phyloP scores from a whole-genome alignment of 345 rosid species.

The Pelargonium nanum region DNA sequence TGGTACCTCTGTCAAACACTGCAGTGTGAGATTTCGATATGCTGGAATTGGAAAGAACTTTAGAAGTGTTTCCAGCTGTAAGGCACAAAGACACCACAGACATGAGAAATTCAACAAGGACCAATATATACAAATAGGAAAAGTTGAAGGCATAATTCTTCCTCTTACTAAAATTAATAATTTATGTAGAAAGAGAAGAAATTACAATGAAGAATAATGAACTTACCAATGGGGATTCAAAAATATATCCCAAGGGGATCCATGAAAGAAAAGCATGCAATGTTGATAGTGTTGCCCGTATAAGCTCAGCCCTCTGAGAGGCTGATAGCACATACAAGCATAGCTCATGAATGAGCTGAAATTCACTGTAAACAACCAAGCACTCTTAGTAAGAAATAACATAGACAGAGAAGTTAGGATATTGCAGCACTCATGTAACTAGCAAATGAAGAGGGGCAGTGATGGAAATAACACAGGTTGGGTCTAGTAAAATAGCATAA shows the following conservation, averaged over 20 bases:
- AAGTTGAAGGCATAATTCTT: too few relatives aligned
- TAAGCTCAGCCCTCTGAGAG: slow-evolving; percentile 91
- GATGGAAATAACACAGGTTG: too few relatives aligned
- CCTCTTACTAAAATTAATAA: neutral
- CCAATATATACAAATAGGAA: slow-evolving; percentile 1
- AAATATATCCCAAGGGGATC: slow-evolving; percentile 98
- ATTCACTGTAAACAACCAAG: slow-evolving; percentile 55
- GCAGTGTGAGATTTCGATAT: slow-evolving; percentile 88
- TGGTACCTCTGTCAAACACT: slow-evolving; percentile 88
- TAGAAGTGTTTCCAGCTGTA: slow-evolving; percentile 85
- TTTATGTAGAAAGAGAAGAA: slow-evolving; percentile 1
- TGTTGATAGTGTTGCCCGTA: slow-evolving; percentile 85
- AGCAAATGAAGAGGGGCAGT: neutral
- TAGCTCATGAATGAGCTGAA: slow-evolving; percentile 95
- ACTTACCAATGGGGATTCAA: slow-evolving; percentile 92
- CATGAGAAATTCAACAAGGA: neutral
- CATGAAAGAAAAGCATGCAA: slow-evolving; percentile 98
- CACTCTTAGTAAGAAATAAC: neutral
- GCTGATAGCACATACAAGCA: slow-evolving; percentile 95
- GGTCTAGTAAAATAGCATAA: too few relatives aligned
- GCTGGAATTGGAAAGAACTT: slow-evolving; percentile 73
- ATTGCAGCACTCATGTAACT: neutral
- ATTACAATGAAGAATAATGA: neutral
- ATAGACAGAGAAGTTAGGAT: too few relatives aligned
- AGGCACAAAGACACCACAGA: slow-evolving; percentile 1